Percentiles rank a stretch among this genome's conserved stretches.
Conservation (phyloP, 2,329 filamentous ascomycete genomes). For the Scorias spongiosa region DNA sequence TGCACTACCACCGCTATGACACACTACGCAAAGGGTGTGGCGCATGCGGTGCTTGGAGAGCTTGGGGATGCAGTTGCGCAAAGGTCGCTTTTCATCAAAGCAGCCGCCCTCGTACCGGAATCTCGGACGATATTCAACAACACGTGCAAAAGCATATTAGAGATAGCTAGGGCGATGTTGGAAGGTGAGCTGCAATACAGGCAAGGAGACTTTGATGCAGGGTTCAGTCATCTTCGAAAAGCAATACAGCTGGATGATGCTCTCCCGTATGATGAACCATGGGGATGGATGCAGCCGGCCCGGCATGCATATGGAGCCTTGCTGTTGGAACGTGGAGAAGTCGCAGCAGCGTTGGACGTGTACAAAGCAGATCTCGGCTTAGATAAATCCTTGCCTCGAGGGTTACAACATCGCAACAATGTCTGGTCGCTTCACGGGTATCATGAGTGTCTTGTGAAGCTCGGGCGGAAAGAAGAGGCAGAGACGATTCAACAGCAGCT, state of each 20-base stretch:
- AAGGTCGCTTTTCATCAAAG: constrained; percentile 35
- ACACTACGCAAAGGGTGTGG: constrained; percentile 54
- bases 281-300: constrained; percentile 65
- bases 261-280: constrained; percentile 58
- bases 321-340: constrained; percentile 44
- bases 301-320: constrained; percentile 55
- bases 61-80: constrained; percentile 41
- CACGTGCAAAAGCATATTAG: constrained; percentile 46
- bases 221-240: constrained; percentile 40
- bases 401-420: constrained; percentile 54
- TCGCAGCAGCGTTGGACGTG: not conserved
- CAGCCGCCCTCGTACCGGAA: constrained; percentile 37
- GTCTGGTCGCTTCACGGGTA: constrained; percentile 63
- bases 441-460: constrained; percentile 49
- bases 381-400: constrained; percentile 42
- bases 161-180: constrained; percentile 47
- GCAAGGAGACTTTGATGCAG: constrained; percentile 38
- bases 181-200: constrained; percentile 62
- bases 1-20: constrained; percentile 53
- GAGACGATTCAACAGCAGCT: constrained; percentile 35
- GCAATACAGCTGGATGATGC: constrained; percentile 44
- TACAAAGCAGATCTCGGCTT: constrained; percentile 24
- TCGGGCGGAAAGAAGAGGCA: constrained; percentile 35
- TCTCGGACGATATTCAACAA: constrained; percentile 57
- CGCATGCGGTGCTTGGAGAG: constrained; percentile 43